Base-by-base conservation (phyloP, 768 basidiomycete genomes). In the Leccinum ochraceum region DNA sequence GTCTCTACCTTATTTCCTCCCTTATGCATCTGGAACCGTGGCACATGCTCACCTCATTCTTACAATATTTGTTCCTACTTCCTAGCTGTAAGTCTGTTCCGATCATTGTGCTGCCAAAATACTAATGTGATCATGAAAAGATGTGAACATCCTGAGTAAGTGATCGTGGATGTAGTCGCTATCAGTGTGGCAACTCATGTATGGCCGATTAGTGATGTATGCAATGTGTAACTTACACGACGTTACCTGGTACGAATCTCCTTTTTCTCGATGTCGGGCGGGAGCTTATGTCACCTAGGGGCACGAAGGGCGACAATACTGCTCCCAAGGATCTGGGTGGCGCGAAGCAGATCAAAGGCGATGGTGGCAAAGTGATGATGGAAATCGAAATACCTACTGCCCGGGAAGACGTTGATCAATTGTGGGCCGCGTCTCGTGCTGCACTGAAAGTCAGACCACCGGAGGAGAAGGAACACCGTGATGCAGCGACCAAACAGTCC, bases 31-130 rank as follows among this genome's bases (percentile, higher is more conserved):
- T 94, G 39, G 95, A 98, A 72, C 95, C 95, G 0, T 96, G 94
- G 94, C 95, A 98, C 81, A 90, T 98, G 86, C 83, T 98, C 75
- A 96, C 95, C 13, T 92, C 88, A 58, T 94, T 95, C 80, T 69
- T 86, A 52, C 91, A 95, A 73, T 98, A 96, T 76, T 82, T 97
- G 81, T 91, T 97, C 81, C 83, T 95, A 66, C 80, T 94, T 42
- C 94, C 94, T 57, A 82, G 82, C 63, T 87, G 85, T 86, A 62
- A 76, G 84, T 78, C 22, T 42, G 17, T 48, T 56, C 60, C 11
- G 6, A 52, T 26, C 16, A 7, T 53, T 17, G 30, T 37, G 6
- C 10, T 6, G 16, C 20, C 39, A 20, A 17, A 28, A 57, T 55
- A 58, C 60, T 74, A 44, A 68, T 49, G 17, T 30, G 3, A 11